Evolutionary conservation across 148 eudicot species (phyloP), one percentile per base, ranked within the genome.

Genomic region (Euryodendron excelsum): DNA sequence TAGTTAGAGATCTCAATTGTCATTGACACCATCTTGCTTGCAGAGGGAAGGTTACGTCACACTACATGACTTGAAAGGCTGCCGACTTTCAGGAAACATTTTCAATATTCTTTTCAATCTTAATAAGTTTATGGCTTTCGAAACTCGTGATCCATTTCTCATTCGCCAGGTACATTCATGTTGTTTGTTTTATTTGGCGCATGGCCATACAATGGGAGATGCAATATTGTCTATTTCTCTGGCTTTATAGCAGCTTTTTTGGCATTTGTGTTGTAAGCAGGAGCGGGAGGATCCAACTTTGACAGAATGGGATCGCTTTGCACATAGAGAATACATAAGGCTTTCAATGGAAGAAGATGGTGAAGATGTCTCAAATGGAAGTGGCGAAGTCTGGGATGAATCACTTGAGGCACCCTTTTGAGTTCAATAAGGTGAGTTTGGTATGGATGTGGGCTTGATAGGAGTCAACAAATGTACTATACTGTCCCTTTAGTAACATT

Each of bases 301-400:
- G 86, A 91, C 95, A 62, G 91, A 91, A 45, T 91, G 92, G 95
- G 92, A 91, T 67, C 90, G 95, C 72, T 91, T 89, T 85, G 92
- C 92, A 58, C 91, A 88, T 78, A 83, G 92, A 81, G 92, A 89
- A 77, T 91, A 89, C 73, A 89, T 88, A 64, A 87, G 92, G 84
- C 90, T 91, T 64, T 89, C 94, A 2, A 89, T 86, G 86, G 95
- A 91, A 85, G 92, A 89, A 77, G 95, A 89, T 73, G n/a, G n/a
- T n/a, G n/a, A n/a, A n/a, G 91, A 89, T 78, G 94, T 86, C 76
- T 88, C 91, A 36, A 89, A 85, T 79, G 94, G 91, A 73, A 88
- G 94, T 86, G 88, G 88, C 8, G 92, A 91, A 75, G 91, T 91
- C 41, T 89, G 94, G 94, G 92, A 89, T 77, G 91, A 89, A 83